Percentiles rank a stretch among this genome's conserved stretches.
Conservation (phyloP, 768 basidiomycete species). For the Cantharellus cinnabarinus region DNA sequence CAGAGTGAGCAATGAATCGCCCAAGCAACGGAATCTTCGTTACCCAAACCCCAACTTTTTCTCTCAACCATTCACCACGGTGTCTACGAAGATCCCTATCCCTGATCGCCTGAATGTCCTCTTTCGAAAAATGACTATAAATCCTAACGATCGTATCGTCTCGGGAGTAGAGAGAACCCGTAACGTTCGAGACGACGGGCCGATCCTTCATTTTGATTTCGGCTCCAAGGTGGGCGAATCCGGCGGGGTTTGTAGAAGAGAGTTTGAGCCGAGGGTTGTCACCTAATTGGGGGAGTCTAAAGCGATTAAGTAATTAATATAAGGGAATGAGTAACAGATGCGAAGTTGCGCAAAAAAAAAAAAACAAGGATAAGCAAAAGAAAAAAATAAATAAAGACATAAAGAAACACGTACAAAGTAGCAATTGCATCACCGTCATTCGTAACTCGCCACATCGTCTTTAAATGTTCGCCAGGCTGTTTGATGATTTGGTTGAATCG, state of each 20-base stretch:
- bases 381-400: neutral
- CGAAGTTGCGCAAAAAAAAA: neutral
- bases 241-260: neutral
- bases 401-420: neutral
- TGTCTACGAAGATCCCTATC: neutral
- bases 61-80: neutral
- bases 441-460: constrained; percentile 4
- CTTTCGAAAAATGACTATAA: neutral
- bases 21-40: neutral
- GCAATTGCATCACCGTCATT: neutral
- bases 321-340: neutral
- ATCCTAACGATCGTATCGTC: neutral
- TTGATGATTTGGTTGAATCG: neutral
- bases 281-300: neutral
- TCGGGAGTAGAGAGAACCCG: neutral
- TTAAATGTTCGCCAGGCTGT: neutral
- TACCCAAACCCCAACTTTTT: neutral
- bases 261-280: neutral
- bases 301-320: neutral
- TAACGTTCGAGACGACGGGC: neutral
- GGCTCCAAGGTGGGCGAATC: constrained; percentile 1
- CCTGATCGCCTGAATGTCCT: neutral
- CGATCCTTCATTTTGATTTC: neutral
- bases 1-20: neutral
- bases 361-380: neutral